phyloP scores from a whole-genome alignment of 2,329 filamentous ascomycete species.

The Pseudogymnoascus sp. region DNA sequence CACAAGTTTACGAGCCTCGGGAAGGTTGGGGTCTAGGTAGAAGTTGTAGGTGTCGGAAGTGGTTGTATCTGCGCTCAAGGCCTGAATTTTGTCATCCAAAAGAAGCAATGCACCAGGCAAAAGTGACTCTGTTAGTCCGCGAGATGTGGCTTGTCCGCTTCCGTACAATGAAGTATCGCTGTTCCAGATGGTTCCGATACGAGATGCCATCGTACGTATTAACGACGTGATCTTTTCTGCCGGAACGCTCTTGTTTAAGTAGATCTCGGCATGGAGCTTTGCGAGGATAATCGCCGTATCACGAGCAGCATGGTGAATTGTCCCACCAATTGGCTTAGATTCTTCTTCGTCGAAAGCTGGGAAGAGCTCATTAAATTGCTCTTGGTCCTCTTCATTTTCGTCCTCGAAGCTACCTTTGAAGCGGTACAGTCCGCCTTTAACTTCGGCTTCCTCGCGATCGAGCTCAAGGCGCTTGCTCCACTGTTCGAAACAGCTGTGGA shows the following conservation, averaged over 20 bases:
- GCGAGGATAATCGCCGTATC: constrained; percentile 51
- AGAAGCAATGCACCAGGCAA: constrained; percentile 61
- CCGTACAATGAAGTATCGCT: constrained; percentile 20
- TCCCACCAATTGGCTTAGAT: constrained; percentile 20
- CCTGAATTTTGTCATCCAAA: constrained; percentile 54
- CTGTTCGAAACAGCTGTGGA: constrained; percentile 68
- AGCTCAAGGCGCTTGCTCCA: constrained; percentile 73
- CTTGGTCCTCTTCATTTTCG: constrained; percentile 65
- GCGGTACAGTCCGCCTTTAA: constrained; percentile 71
- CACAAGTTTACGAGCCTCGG: constrained; percentile 69
- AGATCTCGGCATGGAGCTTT: constrained; percentile 48
- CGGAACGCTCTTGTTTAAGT: constrained; percentile 21
- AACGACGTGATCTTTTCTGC: constrained; percentile 24
- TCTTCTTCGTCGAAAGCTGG: constrained; percentile 59
- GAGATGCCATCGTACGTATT: constrained; percentile 26
- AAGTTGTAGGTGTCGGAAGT: constrained; percentile 66
- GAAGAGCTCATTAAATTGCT: constrained; percentile 76
- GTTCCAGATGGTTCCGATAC: constrained; percentile 23
- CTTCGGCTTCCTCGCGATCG: constrained; percentile 69
- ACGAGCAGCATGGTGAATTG: constrained; percentile 19
- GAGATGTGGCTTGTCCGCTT: constrained; percentile 17
- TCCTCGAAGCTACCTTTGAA: constrained; percentile 75
- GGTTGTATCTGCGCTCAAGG: constrained; percentile 36
- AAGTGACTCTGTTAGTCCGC: constrained; percentile 45
- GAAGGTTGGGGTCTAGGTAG: constrained; percentile 74